Evolutionary conservation across 495 filamentous ascomycete species (phyloP), one percentile per base, ranked within the genome.

Genomic region (Xylaria longipes): DNA sequence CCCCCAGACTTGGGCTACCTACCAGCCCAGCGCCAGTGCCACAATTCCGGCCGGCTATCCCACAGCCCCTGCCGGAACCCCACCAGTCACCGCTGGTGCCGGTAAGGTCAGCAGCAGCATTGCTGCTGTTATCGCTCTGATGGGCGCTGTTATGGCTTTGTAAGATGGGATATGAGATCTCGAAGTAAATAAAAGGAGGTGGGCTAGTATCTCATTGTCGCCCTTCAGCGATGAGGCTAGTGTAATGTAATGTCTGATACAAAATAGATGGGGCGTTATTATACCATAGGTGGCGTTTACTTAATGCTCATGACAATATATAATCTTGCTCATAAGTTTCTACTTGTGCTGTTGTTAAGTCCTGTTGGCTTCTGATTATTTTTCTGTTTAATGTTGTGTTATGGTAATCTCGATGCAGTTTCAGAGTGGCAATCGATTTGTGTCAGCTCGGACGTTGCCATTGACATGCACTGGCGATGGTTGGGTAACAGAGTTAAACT

Each of bases 71-170:
- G n/a, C n/a, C 39, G 66, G 64, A 48, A 72, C 77, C 11, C 69
- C 74, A 1, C 72, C 75, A 31, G 68, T 69, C 31, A 78, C 76
- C 6, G 78, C 74, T 6, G 78, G 74, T 71, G 76, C 74, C 25
- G 68, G 71, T 25, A 80, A 75, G 72, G 50, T 78, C 20, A 72
- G 73, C 39, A 74, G 76, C 57, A 72, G 78, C 71, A 37, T 77
- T 17, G 76, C 73, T 37, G 77, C 71, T 22, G 70, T 57, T 37
- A 20, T 80, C n/a, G 78, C 73, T 48, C 27, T 73, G 35, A 71
- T 68, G 43, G 78, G 76, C 58, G 74, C 70, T 48, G 70, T 77
- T 22, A 68, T 75, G 27, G 70, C 73, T 25, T 63, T 80, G 69
- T 71, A 66, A 71, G 46, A 25, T 54, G 27, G 52, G 14, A 56